phyloP scores from a whole-genome alignment of 352 stramenopile species.

The Globisporangium recalcitrans region DNA sequence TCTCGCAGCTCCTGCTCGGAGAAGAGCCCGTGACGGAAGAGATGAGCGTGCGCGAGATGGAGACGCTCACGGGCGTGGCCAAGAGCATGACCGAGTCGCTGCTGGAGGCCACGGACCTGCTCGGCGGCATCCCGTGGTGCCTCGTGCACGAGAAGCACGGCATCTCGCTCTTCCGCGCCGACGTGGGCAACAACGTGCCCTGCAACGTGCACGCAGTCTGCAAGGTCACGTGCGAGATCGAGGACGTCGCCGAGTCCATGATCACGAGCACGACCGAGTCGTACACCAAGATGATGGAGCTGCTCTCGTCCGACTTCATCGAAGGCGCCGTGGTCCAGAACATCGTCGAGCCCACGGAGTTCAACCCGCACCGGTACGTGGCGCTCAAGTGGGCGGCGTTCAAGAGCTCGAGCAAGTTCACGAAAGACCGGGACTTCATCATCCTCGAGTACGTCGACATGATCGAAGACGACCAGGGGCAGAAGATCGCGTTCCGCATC shows the following conservation, averaged over 20 bases:
- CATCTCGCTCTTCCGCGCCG: conserved; percentile 77
- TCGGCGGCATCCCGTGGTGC: conserved; percentile 64
- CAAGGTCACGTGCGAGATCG: conserved; percentile 75
- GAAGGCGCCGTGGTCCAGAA: conserved; percentile 78
- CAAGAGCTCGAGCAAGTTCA: conserved; percentile 77
- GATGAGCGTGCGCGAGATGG: conserved; percentile 52
- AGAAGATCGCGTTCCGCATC: conserved; percentile 80
- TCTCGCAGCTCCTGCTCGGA: background rate
- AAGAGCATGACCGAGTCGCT: conserved; percentile 82
- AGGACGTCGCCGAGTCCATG: conserved; percentile 78
- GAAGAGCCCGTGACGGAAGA: conserved; percentile 7
- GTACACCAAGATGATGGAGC: conserved; percentile 84
- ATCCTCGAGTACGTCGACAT: conserved; percentile 88
- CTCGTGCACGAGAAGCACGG: conserved; percentile 80
- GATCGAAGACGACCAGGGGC: conserved; percentile 81
- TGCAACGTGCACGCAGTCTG: conserved; percentile 86
- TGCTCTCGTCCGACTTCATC: conserved; percentile 80
- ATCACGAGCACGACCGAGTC: conserved; percentile 72
- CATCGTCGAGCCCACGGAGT: conserved; percentile 62
- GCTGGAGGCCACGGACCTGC: conserved; percentile 66
- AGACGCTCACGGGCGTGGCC: conserved; percentile 62
- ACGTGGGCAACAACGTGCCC: conserved; percentile 47
- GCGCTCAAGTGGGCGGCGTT: conserved; percentile 83
- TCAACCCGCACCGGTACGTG: conserved; percentile 73
- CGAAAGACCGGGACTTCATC: conserved; percentile 74